Base-by-base conservation (phyloP, 2,329 filamentous ascomycete species). In the Arthrinium phaeospermum region DNA sequence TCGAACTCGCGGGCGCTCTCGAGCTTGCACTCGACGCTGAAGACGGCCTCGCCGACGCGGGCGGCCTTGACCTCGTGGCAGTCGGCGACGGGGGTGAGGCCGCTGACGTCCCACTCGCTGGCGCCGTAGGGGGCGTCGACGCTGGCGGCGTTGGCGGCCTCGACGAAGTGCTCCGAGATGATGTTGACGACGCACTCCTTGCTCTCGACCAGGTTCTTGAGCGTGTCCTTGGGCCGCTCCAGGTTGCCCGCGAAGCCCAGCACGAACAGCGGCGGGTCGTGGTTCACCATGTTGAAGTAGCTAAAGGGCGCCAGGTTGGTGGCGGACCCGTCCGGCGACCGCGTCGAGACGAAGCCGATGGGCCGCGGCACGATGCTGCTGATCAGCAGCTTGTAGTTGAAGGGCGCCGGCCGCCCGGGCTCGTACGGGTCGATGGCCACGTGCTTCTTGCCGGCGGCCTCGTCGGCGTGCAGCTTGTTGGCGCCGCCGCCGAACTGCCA, bases 371-470 rank as follows among this genome's bases (percentile, higher is more conserved):
- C 88, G 76, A 98, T 90, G 75, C 90, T 91, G 24, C 91, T 93
- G 82, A 98, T 97, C 74, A 98, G 86, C 19, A 98, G 89, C 83
- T 97, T 98, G 89, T 98, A 98, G 87, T 98, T 98, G 84, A 89
- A 91, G 1, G 86, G 83, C 0, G 90, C 83, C 0, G 91, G 87
- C 0, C 95, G 89, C 45, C 91, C 93, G 41, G 90, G 85, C 71
- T 88, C 92, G 80, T 95, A 91, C 0, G 95, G 95, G 81, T 98
- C 92, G 77, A 98, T 97, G 79, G 91, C 85, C 75, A 96, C 82
- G 83, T 98, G 94, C 1, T 78, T 81, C 73, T 75, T 73, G 71
- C 67, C 72, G 47, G 72, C 71, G 73, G 75, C 78, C 13, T 74
- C 73, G 24, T 76, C 72, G 51, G 75, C 72, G 72, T 78, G 73